Percentiles rank a stretch among this genome's conserved stretches.
These are phyloP conservation scores for Ambrosiella beaveri DNA, from an alignment of 2,329 filamentous ascomycete genomes.

Conservation along the genomic window DNA sequence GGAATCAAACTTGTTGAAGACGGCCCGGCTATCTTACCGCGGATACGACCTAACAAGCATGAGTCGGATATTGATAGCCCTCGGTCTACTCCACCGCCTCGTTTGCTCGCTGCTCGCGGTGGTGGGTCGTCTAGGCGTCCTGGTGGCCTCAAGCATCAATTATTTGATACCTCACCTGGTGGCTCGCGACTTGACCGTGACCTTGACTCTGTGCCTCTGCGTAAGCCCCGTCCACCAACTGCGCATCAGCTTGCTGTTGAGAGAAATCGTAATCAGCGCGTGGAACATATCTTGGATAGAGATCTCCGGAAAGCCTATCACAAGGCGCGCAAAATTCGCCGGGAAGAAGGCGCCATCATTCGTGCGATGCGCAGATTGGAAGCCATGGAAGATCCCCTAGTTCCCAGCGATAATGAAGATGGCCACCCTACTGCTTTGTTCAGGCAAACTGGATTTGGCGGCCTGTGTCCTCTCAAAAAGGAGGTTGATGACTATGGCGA, in stretches of 20 bases:
- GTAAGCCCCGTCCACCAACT: constrained; percentile 58
- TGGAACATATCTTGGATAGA: constrained; percentile 68
- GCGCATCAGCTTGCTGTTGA: constrained; percentile 71
- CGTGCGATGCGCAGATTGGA: constrained; percentile 49
- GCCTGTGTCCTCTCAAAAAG: constrained; percentile 40
- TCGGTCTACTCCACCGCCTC: constrained; percentile 24
- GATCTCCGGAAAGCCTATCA: constrained; percentile 51
- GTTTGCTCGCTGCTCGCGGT: constrained; percentile 6
- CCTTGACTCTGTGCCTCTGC: constrained; percentile 28
- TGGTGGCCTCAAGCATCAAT: constrained; percentile 37
- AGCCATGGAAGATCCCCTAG: constrained; percentile 35
- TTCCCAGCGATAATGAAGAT: constrained; percentile 44
- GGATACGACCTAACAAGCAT: constrained; percentile 46
- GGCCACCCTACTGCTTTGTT: constrained; percentile 22
- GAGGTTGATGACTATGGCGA: constrained; percentile 64
- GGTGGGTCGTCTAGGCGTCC: constrained; percentile 15
- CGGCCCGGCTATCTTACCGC: constrained; percentile 40
- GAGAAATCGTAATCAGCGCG: constrained; percentile 57
- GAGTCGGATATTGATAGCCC: constrained; percentile 31
- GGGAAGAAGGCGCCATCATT: constrained; percentile 47
- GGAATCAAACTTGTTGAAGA: constrained; percentile 29
- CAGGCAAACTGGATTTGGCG: constrained; percentile 42
- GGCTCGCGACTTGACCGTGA: constrained; percentile 29
- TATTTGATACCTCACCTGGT: constrained; percentile 42
- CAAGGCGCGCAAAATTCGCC: constrained; percentile 41